phyloP scores from a whole-genome alignment of 1,284 basidiomycete genomes.

The Trametes sp. region DNA sequence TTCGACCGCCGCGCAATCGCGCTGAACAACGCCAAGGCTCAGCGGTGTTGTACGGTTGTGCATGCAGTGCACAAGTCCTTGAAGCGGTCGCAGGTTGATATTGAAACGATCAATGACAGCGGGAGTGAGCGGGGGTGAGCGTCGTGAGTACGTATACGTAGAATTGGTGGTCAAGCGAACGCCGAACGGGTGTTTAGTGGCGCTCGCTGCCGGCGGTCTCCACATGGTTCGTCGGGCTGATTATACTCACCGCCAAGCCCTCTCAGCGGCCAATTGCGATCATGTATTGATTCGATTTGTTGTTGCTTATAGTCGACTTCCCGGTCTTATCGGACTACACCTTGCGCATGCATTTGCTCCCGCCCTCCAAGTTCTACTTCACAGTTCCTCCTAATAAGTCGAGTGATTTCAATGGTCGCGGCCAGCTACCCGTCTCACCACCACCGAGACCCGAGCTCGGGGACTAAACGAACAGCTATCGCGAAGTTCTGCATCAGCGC shows the following conservation, averaged over 20 bases:
- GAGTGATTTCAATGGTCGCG: no score
- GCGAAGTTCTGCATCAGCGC: not conserved
- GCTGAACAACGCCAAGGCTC: not conserved
- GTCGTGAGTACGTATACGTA: not conserved
- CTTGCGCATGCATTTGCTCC: no score
- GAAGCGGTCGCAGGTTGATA: no score
- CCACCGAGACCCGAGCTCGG: no score
- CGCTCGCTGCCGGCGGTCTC: not conserved
- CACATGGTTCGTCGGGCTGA: not conserved
- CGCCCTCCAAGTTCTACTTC: no score
- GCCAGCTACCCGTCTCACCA: no score
- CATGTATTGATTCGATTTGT: not conserved
- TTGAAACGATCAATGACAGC: not conserved
- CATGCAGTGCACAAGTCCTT: not conserved
- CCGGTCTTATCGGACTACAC: no score
- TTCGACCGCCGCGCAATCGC: not conserved
- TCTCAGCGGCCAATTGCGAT: not conserved
- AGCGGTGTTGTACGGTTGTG: not conserved
- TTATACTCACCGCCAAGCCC: conserved; percentile 6
- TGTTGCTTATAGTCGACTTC: no score
- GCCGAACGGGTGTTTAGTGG: not conserved
- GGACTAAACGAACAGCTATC: not conserved
- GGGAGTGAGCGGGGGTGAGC: no score
- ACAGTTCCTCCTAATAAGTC: no score
- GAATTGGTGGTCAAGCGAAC: not conserved